Conservation (phyloP, 805 yeast species). For the Wickerhamiella siamensis region DNA sequence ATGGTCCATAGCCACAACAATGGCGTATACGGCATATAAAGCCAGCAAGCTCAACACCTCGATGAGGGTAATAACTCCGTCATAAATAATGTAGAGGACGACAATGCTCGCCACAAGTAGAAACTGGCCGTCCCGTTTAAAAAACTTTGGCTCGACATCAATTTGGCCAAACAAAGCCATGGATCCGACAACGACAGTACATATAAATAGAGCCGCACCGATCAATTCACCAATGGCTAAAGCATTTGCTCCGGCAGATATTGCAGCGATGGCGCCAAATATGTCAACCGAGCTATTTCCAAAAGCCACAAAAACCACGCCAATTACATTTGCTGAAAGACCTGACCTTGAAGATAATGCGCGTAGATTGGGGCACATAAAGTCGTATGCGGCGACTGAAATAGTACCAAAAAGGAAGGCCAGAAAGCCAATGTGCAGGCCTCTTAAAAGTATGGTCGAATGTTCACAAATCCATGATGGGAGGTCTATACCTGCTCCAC, state of each 20-base stretch:
- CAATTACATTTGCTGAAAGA: slow-evolving; percentile 65
- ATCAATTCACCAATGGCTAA: slow-evolving; percentile 82
- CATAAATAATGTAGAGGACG: slow-evolving; percentile 38
- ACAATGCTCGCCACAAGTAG: slow-evolving; percentile 38
- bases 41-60: slow-evolving; percentile 46
- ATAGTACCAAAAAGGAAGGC: slow-evolving; percentile 42
- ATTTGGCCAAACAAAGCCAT: slow-evolving; percentile 61
- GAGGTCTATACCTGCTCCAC: too few species aligned
- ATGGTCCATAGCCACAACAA: slow-evolving; percentile 33
- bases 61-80: slow-evolving; percentile 38
- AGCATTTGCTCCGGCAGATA: slow-evolving; percentile 53
- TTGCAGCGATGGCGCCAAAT: slow-evolving; percentile 68
- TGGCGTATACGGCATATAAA: slow-evolving; percentile 46
- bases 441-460: too few species aligned
- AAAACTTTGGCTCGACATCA: slow-evolving; percentile 31
- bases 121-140: slow-evolving; percentile 47
- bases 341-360: slow-evolving; percentile 46
- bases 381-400: slow-evolving; percentile 73
- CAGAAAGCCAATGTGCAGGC: too few species aligned
- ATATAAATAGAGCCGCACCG: slow-evolving; percentile 77
- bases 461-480: too few species aligned
- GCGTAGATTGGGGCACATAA: slow-evolving; percentile 63
- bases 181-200: slow-evolving; percentile 65
- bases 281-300: slow-evolving; percentile 93
- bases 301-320: slow-evolving; percentile 73